These are phyloP conservation scores for Buxus sempervirens DNA, from an alignment of 164 flowering plant genomes.

Conservation along the genomic window DNA sequence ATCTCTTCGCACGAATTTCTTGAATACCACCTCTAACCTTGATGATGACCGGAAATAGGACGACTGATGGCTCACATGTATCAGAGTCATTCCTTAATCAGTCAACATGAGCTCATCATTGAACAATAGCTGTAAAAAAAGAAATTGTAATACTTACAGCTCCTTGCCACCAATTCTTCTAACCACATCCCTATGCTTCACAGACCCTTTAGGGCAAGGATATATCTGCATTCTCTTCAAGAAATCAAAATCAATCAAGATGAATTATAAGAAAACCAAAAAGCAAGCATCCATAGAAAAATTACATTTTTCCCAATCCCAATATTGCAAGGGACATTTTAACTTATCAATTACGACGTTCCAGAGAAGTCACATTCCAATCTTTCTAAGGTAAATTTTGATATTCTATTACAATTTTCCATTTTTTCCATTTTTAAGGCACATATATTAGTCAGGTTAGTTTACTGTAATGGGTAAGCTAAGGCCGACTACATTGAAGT, in stretches of 20 bases:
- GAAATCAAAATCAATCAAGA: slow-evolving; percentile 2
- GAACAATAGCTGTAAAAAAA: neutral
- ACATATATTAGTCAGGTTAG: too few relatives aligned
- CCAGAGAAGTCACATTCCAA: neutral
- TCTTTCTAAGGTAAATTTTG: neutral
- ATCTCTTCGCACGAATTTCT: neutral
- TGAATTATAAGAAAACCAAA: neutral
- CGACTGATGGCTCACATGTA: neutral
- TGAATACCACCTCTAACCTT: neutral
- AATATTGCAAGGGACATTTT: neutral
- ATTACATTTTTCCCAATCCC: neutral
- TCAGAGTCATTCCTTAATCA: neutral
- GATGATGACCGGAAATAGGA: neutral
- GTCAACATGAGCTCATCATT: neutral
- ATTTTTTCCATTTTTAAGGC: too few relatives aligned
- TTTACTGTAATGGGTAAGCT: too few relatives aligned
- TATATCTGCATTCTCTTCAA: slow-evolving; percentile 43
- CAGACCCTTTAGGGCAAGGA: slow-evolving; percentile 85
- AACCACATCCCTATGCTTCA: slow-evolving; percentile 62
- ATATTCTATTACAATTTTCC: too few relatives aligned
- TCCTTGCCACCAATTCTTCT: slow-evolving; percentile 68
- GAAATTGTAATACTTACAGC: slow-evolving; percentile 42
- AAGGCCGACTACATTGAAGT: too few relatives aligned
- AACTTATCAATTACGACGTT: too few relatives aligned
- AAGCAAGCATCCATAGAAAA: neutral